Percentiles rank a stretch among this genome's conserved stretches.
These are phyloP conservation scores for Cephaloascus fragrans DNA, from an alignment of 805 yeast genomes.

Conservation along the genomic window DNA sequence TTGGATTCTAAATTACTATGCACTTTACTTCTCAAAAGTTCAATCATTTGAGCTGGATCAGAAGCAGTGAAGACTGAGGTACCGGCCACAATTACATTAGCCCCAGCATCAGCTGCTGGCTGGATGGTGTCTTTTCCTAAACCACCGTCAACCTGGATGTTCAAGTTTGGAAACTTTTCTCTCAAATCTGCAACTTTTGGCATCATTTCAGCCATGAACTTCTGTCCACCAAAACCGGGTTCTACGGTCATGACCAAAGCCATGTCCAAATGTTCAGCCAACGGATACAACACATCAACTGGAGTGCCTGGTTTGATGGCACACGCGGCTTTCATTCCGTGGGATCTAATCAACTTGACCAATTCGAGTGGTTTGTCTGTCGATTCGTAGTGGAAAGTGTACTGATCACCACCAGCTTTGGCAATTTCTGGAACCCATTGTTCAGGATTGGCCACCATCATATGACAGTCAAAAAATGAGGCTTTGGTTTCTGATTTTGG, in stretches of 20 bases:
- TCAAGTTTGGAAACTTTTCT: slow-evolving; percentile 60
- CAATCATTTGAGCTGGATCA: slow-evolving; percentile 70
- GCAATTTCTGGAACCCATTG: slow-evolving; percentile 92
- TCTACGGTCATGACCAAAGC: slow-evolving; percentile 97
- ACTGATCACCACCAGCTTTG: slow-evolving; percentile 90
- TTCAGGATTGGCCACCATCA: slow-evolving; percentile 94
- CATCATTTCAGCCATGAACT: slow-evolving; percentile 94
- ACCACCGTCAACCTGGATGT: slow-evolving; percentile 97
- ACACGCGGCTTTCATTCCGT: slow-evolving; percentile 90
- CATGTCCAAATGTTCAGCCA: slow-evolving; percentile 80
- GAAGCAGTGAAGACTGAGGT: slow-evolving; percentile 84
- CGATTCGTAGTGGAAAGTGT: slow-evolving; percentile 93
- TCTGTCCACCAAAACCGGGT: slow-evolving; percentile 98
- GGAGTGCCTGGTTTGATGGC: slow-evolving; percentile 92
- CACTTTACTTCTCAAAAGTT: slow-evolving; percentile 57
- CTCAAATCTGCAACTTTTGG: slow-evolving; percentile 81
- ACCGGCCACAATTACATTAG: slow-evolving; percentile 97
- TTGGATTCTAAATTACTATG: slow-evolving; percentile 31
- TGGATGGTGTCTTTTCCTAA: slow-evolving; percentile 78
- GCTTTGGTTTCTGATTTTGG: slow-evolving; percentile 52
- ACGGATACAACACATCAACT: slow-evolving; percentile 68
- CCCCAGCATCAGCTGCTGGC: slow-evolving; percentile 92
- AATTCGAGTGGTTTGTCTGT: slow-evolving; percentile 68
- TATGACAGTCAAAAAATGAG: slow-evolving; percentile 83
- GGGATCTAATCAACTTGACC: slow-evolving; percentile 62